Conservation (phyloP, 2,329 filamentous ascomycete species). For the Raffaelea ambrosiae region DNA sequence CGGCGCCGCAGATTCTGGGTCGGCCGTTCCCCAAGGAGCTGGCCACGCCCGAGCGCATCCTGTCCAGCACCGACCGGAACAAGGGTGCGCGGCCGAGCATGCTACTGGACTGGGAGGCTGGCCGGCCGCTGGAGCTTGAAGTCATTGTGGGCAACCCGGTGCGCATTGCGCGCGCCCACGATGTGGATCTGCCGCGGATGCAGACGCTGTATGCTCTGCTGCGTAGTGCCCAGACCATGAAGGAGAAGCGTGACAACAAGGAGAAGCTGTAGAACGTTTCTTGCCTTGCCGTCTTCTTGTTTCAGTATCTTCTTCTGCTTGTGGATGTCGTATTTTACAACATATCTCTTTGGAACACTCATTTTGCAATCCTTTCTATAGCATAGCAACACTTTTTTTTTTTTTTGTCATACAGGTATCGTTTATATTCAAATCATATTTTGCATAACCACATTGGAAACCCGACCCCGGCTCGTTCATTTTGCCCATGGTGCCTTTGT, state of each 20-base stretch:
- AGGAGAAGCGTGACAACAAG: conserved; percentile 23
- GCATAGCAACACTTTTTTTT: no score
- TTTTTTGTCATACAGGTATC: no score
- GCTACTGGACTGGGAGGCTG: conserved; percentile 62
- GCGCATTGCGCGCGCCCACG: conserved; percentile 51
- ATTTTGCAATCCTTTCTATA: no score
- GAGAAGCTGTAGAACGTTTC: conserved; percentile 25
- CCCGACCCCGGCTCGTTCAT: background rate
- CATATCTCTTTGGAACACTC: no score
- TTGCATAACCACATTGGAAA: no score
- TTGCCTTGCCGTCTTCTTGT: background rate
- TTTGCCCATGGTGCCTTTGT: conserved; percentile 41
- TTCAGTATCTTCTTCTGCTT: no score
- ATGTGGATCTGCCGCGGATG: conserved; percentile 57
- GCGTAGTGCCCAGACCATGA: conserved; percentile 49
- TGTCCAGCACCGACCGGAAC: conserved; percentile 55
- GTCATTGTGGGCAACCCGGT: conserved; percentile 66
- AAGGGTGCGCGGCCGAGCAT: conserved; percentile 58
- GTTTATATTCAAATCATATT: no score
- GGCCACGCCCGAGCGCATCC: conserved; percentile 53
- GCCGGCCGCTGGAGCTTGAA: conserved; percentile 60
- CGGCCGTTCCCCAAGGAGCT: conserved; percentile 50
- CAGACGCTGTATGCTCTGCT: conserved; percentile 60
- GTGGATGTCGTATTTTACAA: no score
- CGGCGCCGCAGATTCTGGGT: conserved; percentile 55